A percentile compares a stretch with the other conserved stretches of the same genome.
These are phyloP conservation scores for Lactarius vividus DNA, from an alignment of 768 basidiomycete genomes.

Conservation along the genomic window DNA sequence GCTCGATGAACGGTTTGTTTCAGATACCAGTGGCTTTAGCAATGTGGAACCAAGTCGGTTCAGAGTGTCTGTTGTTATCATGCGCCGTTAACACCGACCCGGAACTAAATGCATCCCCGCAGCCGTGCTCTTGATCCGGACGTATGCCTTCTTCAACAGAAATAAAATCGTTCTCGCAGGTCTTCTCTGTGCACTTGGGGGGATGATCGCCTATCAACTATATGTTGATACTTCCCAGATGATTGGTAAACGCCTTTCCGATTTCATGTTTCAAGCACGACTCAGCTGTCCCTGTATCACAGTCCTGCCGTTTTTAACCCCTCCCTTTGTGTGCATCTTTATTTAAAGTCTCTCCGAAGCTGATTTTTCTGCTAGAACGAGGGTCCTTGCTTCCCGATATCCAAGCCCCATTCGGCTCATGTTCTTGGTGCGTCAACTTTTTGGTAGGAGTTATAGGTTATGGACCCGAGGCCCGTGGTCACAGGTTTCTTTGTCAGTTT, in stretches of 20 bases:
- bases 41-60: slow-evolving; percentile 86
- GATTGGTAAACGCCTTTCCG: slow-evolving; percentile 49
- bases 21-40: slow-evolving; percentile 79
- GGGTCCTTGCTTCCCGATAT: slow-evolving; percentile 78
- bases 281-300: slow-evolving; percentile 3
- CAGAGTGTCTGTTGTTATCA: slow-evolving; percentile 53
- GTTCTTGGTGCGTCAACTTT: slow-evolving; percentile 54
- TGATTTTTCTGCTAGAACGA: slow-evolving; percentile 35
- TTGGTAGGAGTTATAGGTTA: background rate
- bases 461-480: slow-evolving; percentile 27
- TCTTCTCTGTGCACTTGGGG: slow-evolving; percentile 63
- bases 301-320: slow-evolving; percentile 57
- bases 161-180: slow-evolving; percentile 64
- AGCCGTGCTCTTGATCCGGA: slow-evolving; percentile 80
- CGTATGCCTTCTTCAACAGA: slow-evolving; percentile 83
- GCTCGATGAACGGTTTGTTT: background rate
- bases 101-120: slow-evolving; percentile 18
- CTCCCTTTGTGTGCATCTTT: slow-evolving; percentile 50
- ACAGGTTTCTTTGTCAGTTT: slow-evolving; percentile 40
- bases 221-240: slow-evolving; percentile 78
- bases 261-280: background rate
- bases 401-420: slow-evolving; percentile 81
- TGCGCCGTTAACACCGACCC: background rate
- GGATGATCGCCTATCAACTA: slow-evolving; percentile 77
- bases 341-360: background rate